Percentiles rank a stretch among this genome's conserved stretches.
These are phyloP conservation scores for Phytophthora meadii DNA, from an alignment of 352 stramenopile species.

Conservation along the genomic window DNA sequence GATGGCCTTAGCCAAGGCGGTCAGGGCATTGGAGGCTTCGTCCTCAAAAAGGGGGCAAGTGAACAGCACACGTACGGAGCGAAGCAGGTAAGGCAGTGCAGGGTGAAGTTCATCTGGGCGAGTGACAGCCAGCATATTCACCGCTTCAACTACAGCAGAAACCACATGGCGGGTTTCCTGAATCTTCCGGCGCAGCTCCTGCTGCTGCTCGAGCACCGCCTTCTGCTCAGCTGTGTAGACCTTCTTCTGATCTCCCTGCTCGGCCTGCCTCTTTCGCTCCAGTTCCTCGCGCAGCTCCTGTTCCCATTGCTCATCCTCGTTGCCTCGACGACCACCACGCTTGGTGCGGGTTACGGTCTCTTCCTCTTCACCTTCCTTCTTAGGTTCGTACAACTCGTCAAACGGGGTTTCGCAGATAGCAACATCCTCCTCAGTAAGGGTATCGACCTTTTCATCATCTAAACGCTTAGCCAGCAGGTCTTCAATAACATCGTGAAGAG, in stretches of 20 bases:
- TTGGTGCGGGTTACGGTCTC: conserved; percentile 36
- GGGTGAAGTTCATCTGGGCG: conserved; percentile 78
- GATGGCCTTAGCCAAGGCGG: conserved; percentile 67
- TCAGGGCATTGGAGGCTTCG: conserved; percentile 44
- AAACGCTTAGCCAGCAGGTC: conserved; percentile 64
- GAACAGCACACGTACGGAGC: conserved; percentile 60
- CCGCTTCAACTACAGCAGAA: conserved; percentile 58
- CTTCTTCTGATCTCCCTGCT: conserved; percentile 51
- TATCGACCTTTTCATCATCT: conserved; percentile 51
- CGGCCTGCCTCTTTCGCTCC: conserved; percentile 67
- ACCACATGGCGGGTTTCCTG: conserved; percentile 51
- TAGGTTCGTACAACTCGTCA: conserved; percentile 77
- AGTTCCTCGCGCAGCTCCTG: conserved; percentile 86
- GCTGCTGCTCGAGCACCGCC: conserved; percentile 62
- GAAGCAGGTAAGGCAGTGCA: conserved; percentile 71
- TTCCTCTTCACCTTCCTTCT: conserved; percentile 50
- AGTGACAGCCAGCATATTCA: conserved; percentile 64
- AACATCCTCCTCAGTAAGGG: conserved; percentile 68
- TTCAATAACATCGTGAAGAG: conserved; percentile 75
- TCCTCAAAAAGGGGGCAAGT: conserved; percentile 61
- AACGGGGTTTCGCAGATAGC: conserved; percentile 68
- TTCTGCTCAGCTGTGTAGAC: conserved; percentile 66
- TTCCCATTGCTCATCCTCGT: conserved; percentile 88
- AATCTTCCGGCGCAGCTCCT: conserved; percentile 59
- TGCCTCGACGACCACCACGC: conserved; percentile 57